These are phyloP conservation scores for Phaeophleospora eucalypticola DNA, from an alignment of 2,329 filamentous ascomycete species.

Conservation along the genomic window DNA sequence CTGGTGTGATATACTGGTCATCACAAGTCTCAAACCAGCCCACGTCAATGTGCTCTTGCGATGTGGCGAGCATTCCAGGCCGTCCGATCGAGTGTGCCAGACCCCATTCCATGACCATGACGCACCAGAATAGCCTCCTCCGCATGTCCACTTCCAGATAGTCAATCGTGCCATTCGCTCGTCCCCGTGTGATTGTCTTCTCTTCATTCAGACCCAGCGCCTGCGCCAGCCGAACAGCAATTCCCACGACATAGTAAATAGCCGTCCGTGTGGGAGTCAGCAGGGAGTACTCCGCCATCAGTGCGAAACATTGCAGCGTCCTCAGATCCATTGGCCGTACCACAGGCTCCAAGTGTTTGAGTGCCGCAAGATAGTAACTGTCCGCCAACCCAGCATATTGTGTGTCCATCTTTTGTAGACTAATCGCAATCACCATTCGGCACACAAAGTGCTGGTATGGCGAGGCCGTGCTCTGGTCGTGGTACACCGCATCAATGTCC, in stretches of 20 bases:
- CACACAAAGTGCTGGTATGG: conserved; percentile 83
- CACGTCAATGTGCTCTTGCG: conserved; percentile 78
- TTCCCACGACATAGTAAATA: conserved; percentile 87
- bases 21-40: conserved; percentile 77
- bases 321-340: conserved; percentile 84
- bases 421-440: conserved; percentile 89
- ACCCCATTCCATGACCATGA: conserved; percentile 82
- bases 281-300: conserved; percentile 88
- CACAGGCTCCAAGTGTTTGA: conserved; percentile 77
- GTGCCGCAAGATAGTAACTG: conserved; percentile 87
- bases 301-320: conserved; percentile 80
- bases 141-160: conserved; percentile 83
- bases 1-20: conserved; percentile 75
- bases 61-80: conserved; percentile 78
- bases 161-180: conserved; percentile 58
- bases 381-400: conserved; percentile 92
- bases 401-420: conserved; percentile 83
- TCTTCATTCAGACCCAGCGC: conserved; percentile 85
- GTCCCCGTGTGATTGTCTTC: conserved; percentile 70
- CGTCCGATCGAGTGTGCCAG: conserved; percentile 84
- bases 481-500: conserved; percentile 77
- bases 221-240: conserved; percentile 83
- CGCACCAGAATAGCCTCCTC: conserved; percentile 80
- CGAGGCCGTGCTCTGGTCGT: conserved; percentile 46
- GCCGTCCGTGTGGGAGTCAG: conserved; percentile 88